Evolutionary conservation across 257 asterid species (phyloP), one percentile per base, ranked within the genome.

Genomic region (Linaria vulgaris): DNA sequence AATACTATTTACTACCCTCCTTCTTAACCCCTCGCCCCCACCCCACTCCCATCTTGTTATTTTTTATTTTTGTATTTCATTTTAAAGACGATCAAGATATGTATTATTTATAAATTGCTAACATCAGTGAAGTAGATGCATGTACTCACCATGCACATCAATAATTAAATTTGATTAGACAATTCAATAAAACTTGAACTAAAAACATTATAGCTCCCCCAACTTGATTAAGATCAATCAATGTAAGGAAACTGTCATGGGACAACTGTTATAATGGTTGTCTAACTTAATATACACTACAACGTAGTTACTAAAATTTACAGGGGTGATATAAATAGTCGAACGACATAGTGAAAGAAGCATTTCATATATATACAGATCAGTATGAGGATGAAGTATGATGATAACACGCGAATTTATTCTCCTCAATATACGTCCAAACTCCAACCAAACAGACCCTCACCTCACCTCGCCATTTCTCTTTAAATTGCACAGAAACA

Each of bases 401-500:
- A 63, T 49, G 56, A 61, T 59, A 17, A 39, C n/a, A 46, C 22
- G 25, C 22, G 25, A 63, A 53, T 57, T 54, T 46, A 74, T 60
- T 61, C 31, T 62, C 38, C 44, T 64, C 17, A 69, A 65, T 48
- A 68, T 59, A 66, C 55, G 49, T 72, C 75, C 74, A 73, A 68
- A 70, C 61, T 48, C 61, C 81, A 74, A 71, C 67, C 63, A 76
- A 61, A 56, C 66, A 68, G 49, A 59, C 73, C 59, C 72, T 61
- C 64, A 73, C 69, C 66, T 34, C 10, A 34, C 41, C 41, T 34
- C 41, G 9, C 41, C 69, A 38, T 61, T 50, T 51, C 67, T 31
- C 66, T 50, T 61, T 74, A 69, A 80, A 66, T 66, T 72, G 76
- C 65, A 75, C 72, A 65, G 66, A 52, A 76, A 64, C 67, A 69